A percentile compares a stretch with the other conserved stretches of the same genome.
phyloP scores from a whole-genome alignment of 225 moss, liverwort and hornwort species.

The Neckera pumila region DNA sequence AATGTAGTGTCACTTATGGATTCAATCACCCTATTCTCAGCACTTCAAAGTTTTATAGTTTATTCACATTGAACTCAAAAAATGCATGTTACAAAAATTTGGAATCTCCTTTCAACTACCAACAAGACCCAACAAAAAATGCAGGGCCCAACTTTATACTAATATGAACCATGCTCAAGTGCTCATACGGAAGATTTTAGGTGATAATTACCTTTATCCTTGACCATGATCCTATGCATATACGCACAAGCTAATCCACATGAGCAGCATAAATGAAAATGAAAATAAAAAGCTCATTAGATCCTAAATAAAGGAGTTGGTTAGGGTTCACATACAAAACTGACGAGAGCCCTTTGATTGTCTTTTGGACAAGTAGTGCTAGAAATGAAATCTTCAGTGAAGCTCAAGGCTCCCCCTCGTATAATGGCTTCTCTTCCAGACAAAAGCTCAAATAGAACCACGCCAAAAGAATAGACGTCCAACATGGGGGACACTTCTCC shows the following conservation, averaged over 20 bases:
- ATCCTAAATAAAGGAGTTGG: no score
- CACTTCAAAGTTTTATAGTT: not conserved
- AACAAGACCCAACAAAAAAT: not conserved
- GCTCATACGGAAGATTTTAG: not conserved
- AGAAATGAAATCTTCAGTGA: not conserved
- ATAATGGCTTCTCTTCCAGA: slow-evolving; percentile 83
- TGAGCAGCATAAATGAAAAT: not conserved
- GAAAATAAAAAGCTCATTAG: not conserved
- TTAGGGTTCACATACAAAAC: slow-evolving; percentile 25
- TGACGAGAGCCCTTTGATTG: slow-evolving; percentile 74
- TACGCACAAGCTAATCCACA: not conserved
- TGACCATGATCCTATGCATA: no score
- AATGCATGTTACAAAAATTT: not conserved
- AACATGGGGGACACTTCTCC: slow-evolving; percentile 90
- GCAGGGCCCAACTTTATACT: not conserved
- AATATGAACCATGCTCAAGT: not conserved
- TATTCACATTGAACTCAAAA: not conserved
- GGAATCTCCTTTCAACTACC: not conserved
- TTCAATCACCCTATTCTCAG: not conserved
- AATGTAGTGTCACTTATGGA: not conserved
- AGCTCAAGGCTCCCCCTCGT: slow-evolving; percentile 12
- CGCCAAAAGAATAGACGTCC: slow-evolving; percentile 87
- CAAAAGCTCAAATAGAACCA: slow-evolving; percentile 76
- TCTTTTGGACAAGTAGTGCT: slow-evolving; percentile 11
- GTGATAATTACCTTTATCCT: not conserved